Evolutionary conservation across 768 basidiomycete species (phyloP).

Genomic region (Symmetrospora coprosmae): DNA sequence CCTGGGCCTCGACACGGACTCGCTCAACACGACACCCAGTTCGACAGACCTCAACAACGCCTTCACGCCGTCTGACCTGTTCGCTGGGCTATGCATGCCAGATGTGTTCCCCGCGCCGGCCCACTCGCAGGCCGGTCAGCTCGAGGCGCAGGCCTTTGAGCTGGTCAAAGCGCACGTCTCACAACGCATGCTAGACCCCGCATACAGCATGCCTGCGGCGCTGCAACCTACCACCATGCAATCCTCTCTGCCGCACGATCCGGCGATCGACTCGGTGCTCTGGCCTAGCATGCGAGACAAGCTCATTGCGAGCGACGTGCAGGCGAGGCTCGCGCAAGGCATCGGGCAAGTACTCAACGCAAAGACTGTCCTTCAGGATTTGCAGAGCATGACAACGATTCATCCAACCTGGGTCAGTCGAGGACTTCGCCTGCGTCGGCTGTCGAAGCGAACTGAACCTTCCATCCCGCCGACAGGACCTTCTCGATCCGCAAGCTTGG

Average conservation of each 20-base stretch:
- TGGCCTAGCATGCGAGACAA: background rate
- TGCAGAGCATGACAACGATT: background rate
- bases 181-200: no score
- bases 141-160: no score
- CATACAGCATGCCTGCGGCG: background rate
- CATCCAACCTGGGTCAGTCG: background rate
- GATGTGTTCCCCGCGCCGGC: no score
- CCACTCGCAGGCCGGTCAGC: no score
- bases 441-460: background rate
- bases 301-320: background rate
- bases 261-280: background rate
- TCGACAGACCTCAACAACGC: no score
- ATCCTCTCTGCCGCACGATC: background rate
- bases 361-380: background rate
- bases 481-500: constrained; percentile 3
- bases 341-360: no score
- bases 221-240: background rate
- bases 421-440: background rate
- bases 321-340: no score
- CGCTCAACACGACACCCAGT: no score
- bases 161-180: no score
- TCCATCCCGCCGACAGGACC: background rate
- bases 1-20: no score
- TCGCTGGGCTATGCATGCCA: no score
- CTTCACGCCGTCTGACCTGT: no score